Evolutionary conservation across 176 grass and related monocot species (phyloP).

Genomic region (Aechmea fasciata): DNA sequence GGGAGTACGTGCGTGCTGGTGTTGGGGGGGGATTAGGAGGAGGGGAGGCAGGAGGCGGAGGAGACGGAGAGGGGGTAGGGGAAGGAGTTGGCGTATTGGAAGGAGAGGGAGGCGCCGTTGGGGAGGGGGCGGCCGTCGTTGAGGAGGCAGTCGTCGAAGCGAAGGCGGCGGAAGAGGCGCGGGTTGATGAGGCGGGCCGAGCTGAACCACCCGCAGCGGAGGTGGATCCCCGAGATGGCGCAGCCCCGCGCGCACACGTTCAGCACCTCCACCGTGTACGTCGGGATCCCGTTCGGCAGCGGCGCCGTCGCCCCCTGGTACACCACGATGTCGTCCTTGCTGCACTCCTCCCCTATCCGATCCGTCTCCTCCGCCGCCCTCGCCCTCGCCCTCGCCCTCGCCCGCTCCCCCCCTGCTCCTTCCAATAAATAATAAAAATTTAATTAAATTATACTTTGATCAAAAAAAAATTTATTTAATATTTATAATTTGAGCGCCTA

Average conservation of each 20-base stretch:
- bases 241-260: slow-evolving; percentile 49
- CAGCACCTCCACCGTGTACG: slow-evolving; percentile 74
- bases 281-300: slow-evolving; percentile 41
- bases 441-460: too few relatives aligned
- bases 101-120: slow-evolving; percentile 53
- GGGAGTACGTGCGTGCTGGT: neutral
- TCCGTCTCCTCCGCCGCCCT: slow-evolving; percentile 7
- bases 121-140: slow-evolving; percentile 63
- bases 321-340: slow-evolving; percentile 38
- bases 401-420: neutral
- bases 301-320: slow-evolving; percentile 40
- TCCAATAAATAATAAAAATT: neutral
- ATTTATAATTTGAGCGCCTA: too few relatives aligned
- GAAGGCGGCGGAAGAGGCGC: slow-evolving; percentile 56
- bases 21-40: neutral
- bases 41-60: slow-evolving; percentile 21
- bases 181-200: slow-evolving; percentile 72
- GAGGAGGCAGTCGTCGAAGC: slow-evolving; percentile 70
- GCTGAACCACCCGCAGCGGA: slow-evolving; percentile 91
- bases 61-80: slow-evolving; percentile 25
- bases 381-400: too few relatives aligned
- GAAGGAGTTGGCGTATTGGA: slow-evolving; percentile 86
- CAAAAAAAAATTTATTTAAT: too few relatives aligned
- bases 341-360: slow-evolving; percentile 22
- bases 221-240: slow-evolving; percentile 58